A percentile compares a stretch with the other conserved stretches of the same genome.
These are phyloP conservation scores for Nakaseomyces nivariensis DNA, from an alignment of 1,139 yeast genomes.

Conservation along the genomic window DNA sequence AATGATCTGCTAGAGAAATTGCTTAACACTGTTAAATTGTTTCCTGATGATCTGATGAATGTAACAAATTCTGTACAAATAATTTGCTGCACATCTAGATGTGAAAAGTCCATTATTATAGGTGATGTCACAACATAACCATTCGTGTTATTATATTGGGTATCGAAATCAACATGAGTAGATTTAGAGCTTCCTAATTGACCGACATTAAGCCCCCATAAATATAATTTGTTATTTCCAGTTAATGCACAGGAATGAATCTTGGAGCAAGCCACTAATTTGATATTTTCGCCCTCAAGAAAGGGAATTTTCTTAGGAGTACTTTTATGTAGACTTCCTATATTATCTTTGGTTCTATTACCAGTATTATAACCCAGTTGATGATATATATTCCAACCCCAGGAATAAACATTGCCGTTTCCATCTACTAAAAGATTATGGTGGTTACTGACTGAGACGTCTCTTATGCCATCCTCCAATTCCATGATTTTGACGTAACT, in stretches of 20 bases:
- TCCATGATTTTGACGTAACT: constrained; percentile 31
- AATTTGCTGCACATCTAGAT: constrained; percentile 41
- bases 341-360: constrained; percentile 22
- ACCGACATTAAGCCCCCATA: constrained; percentile 83
- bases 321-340: constrained; percentile 14
- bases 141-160: constrained; percentile 12
- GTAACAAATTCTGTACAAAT: constrained; percentile 67
- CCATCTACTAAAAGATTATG: constrained; percentile 53
- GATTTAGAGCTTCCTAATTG: constrained; percentile 54
- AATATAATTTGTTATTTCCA: constrained; percentile 40
- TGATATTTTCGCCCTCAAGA: constrained; percentile 33
- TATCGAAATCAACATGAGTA: constrained; percentile 14
- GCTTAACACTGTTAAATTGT: constrained; percentile 55
- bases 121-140: constrained; percentile 20
- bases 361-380: constrained; percentile 55
- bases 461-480: constrained; percentile 28
- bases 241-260: constrained; percentile 59
- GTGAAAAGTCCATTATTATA: constrained; percentile 12
- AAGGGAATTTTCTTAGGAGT: constrained; percentile 48
- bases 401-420: constrained; percentile 48
- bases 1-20: constrained; percentile 50
- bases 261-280: constrained; percentile 59
- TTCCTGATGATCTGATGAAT: constrained; percentile 47
- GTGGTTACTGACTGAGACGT: constrained; percentile 50
- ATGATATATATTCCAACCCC: constrained; percentile 65